Percentiles rank a stretch among this genome's conserved stretches.
These are phyloP conservation scores for Lophiotrema nucula DNA, from an alignment of 495 filamentous ascomycete species.

Conservation along the genomic window DNA sequence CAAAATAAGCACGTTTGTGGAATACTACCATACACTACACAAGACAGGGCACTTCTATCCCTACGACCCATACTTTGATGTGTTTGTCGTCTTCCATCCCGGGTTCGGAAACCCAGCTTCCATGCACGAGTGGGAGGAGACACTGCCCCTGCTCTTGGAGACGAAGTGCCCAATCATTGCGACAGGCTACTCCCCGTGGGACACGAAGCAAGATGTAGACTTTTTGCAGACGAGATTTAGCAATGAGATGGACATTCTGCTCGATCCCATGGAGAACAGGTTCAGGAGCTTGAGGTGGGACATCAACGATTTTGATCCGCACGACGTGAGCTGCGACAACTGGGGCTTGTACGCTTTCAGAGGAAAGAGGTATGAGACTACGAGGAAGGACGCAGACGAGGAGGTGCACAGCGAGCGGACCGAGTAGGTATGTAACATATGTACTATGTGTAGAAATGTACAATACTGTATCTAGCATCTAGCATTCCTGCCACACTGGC, in stretches of 20 bases:
- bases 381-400: constrained; percentile 46
- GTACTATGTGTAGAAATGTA: too few species aligned
- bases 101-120: constrained; percentile 91
- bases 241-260: constrained; percentile 86
- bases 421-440: too few species aligned
- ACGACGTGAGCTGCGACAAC: constrained; percentile 91
- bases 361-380: constrained; percentile 88
- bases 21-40: constrained; percentile 97
- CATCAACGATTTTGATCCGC: constrained; percentile 90
- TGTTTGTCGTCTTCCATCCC: constrained; percentile 93
- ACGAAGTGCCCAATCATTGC: constrained; percentile 92
- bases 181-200: constrained; percentile 92
- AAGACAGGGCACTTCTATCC: constrained; percentile 83
- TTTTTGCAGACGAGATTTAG: constrained; percentile 81
- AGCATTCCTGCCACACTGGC: too few species aligned
- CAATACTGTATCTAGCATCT: too few species aligned
- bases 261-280: constrained; percentile 89
- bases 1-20: constrained; percentile 96
- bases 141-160: constrained; percentile 81
- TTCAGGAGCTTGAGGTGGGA: constrained; percentile 97
- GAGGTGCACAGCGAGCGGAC: constrained; percentile 22
- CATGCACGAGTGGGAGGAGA: constrained; percentile 89
- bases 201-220: constrained; percentile 86
- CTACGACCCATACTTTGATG: constrained; percentile 97
- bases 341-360: constrained; percentile 97